These are phyloP conservation scores for Pulveroboletus sp. DNA, from an alignment of 768 basidiomycete species.

Conservation along the genomic window DNA sequence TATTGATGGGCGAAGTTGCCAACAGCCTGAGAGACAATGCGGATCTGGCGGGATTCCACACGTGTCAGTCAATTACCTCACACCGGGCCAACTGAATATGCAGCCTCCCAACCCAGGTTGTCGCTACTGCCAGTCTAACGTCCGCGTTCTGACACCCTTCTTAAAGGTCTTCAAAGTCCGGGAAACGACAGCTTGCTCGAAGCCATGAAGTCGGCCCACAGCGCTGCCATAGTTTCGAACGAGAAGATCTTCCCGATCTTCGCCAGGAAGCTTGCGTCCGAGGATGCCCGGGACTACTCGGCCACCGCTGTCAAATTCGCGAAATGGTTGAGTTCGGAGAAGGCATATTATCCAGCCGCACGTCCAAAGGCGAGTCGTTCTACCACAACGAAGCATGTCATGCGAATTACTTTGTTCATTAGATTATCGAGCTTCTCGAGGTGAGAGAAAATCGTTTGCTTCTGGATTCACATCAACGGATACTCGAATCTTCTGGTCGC, in stretches of 20 bases:
- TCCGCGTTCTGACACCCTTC: no score
- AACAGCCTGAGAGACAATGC: no score
- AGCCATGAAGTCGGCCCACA: conserved; percentile 16
- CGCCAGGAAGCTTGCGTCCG: conserved; percentile 30
- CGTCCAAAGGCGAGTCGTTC: conserved; percentile 43
- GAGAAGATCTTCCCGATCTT: conserved; percentile 38
- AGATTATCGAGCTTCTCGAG: conserved; percentile 51
- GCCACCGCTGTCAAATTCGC: conserved; percentile 36
- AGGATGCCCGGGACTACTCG: conserved; percentile 22
- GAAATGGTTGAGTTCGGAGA: conserved; percentile 43
- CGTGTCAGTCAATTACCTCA: no score
- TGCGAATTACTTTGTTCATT: background rate
- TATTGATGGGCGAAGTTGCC: no score
- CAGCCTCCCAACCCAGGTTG: no score
- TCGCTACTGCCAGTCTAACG: no score
- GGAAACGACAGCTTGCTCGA: no score
- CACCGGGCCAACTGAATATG: no score
- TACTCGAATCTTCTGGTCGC: conserved; percentile 1
- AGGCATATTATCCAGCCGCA: conserved; percentile 51
- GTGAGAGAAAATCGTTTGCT: conserved; percentile 29
- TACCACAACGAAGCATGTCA: background rate
- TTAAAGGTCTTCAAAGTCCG: no score
- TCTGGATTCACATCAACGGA: background rate
- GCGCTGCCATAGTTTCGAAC: conserved; percentile 22
- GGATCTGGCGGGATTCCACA: no score